Conservation (phyloP, 805 yeast species). For the Yarrowia porcina region DNA sequence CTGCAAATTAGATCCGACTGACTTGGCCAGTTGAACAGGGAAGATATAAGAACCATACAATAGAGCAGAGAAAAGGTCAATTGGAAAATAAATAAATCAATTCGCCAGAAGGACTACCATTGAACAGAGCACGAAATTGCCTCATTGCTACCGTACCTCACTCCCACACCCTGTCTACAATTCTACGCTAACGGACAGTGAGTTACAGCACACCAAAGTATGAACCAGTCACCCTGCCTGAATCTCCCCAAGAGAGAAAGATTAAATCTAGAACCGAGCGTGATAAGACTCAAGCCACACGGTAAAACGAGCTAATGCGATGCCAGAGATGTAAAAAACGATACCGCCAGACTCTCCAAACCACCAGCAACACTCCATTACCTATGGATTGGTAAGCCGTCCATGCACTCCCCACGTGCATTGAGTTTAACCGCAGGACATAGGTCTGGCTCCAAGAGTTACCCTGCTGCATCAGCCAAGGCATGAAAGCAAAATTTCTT, state of each 20-base stretch:
- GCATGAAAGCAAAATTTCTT: conserved; percentile 15
- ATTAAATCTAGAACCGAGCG: neutral
- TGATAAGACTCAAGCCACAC: conserved; percentile 11
- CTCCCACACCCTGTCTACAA: no score
- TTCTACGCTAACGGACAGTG: neutral
- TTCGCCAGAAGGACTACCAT: no score
- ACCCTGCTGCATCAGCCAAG: conserved; percentile 20
- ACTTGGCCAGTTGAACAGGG: no score
- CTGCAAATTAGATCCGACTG: neutral
- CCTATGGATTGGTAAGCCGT: neutral
- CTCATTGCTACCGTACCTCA: no score
- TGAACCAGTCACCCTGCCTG: neutral
- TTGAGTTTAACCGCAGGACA: conserved; percentile 16
- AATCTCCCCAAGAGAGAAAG: neutral
- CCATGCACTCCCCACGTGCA: neutral
- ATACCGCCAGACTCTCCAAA: neutral
- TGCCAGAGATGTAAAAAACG: neutral
- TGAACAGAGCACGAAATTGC: no score
- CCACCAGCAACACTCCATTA: neutral
- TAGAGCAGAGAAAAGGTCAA: neutral
- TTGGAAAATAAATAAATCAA: neutral
- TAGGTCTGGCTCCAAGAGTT: neutral
- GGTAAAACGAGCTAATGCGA: neutral
- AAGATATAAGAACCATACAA: no score
- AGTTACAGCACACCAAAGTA: neutral